Conservation (phyloP, 164 flowering plant species). For the Tetrastigma voinierianum region DNA sequence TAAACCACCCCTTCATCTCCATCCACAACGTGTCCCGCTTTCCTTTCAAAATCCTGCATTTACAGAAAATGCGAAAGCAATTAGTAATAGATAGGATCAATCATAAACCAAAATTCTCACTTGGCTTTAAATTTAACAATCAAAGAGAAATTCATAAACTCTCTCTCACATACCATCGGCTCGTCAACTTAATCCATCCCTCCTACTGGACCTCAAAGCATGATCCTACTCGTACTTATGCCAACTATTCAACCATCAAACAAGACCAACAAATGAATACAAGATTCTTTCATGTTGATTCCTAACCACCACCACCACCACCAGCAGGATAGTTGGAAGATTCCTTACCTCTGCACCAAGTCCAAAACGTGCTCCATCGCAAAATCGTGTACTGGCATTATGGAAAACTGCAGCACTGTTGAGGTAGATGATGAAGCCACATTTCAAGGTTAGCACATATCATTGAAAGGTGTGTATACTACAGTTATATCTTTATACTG, state of each 20-base stretch:
- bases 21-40: slow-evolving; percentile 36
- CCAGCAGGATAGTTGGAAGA: not conserved
- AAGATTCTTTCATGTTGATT: not conserved
- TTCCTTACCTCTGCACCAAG: slow-evolving; percentile 81
- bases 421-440: slow-evolving; percentile 5
- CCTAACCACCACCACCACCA: too few relatives aligned
- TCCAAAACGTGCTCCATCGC: slow-evolving; percentile 93
- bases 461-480: not conserved
- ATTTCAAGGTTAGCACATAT: not conserved
- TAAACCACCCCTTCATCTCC: slow-evolving; percentile 35
- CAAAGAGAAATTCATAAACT: not conserved
- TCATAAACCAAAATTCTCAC: not conserved
- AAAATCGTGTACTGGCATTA: slow-evolving; percentile 88
- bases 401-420: slow-evolving; percentile 87
- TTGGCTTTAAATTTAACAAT: too few relatives aligned
- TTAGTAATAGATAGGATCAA: not conserved
- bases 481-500: not conserved
- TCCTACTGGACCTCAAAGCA: slow-evolving; percentile 92
- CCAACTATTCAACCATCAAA: slow-evolving; percentile 54
- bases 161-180: slow-evolving; percentile 72
- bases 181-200: slow-evolving; percentile 83
- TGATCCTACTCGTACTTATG: slow-evolving; percentile 84
- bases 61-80: not conserved
- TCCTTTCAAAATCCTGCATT: slow-evolving; percentile 36
- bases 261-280: slow-evolving; percentile 4